Evolutionary conservation across 768 basidiomycete species (phyloP).

Genomic region (Boletales sp.): DNA sequence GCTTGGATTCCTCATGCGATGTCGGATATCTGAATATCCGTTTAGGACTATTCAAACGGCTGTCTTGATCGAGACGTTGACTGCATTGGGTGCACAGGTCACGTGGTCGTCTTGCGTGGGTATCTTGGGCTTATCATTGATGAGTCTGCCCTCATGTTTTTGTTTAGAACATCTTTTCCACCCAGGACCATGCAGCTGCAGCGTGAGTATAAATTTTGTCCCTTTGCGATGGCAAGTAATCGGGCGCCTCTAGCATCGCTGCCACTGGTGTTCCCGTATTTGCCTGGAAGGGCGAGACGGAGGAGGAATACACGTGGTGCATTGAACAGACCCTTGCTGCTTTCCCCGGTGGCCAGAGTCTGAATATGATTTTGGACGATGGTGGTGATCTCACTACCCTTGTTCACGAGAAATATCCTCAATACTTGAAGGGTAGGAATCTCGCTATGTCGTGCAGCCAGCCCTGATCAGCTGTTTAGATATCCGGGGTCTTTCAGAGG

Average conservation of each 20-base stretch:
- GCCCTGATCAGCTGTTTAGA: constrained; percentile 37
- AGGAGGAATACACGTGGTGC: constrained; percentile 98
- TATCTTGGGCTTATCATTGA: constrained; percentile 9
- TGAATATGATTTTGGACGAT: constrained; percentile 99
- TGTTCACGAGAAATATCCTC: constrained; percentile 95
- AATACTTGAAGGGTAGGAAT: constrained; percentile 67
- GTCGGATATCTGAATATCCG: background rate
- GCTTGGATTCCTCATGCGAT: constrained; percentile 16
- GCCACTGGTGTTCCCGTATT: constrained; percentile 98
- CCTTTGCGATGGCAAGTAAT: constrained; percentile 1
- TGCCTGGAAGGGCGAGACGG: constrained; percentile 99
- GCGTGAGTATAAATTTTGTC: constrained; percentile 53
- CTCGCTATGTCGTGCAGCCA: background rate
- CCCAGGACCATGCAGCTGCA: constrained; percentile 98
- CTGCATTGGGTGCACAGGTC: constrained; percentile 92
- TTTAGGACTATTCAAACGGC: constrained; percentile 96
- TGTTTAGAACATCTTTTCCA: constrained; percentile 94
- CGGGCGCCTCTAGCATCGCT: constrained; percentile 61
- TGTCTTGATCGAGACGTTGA: constrained; percentile 97
- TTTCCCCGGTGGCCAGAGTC: constrained; percentile 77
- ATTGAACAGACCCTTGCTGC: constrained; percentile 91
- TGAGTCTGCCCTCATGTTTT: constrained; percentile 1
- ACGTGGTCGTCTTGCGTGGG: constrained; percentile 97
- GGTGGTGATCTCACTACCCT: constrained; percentile 94
- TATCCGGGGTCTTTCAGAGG: constrained; percentile 93